phyloP scores from a whole-genome alignment of 495 filamentous ascomycete species.

The Xylaria palmicola region DNA sequence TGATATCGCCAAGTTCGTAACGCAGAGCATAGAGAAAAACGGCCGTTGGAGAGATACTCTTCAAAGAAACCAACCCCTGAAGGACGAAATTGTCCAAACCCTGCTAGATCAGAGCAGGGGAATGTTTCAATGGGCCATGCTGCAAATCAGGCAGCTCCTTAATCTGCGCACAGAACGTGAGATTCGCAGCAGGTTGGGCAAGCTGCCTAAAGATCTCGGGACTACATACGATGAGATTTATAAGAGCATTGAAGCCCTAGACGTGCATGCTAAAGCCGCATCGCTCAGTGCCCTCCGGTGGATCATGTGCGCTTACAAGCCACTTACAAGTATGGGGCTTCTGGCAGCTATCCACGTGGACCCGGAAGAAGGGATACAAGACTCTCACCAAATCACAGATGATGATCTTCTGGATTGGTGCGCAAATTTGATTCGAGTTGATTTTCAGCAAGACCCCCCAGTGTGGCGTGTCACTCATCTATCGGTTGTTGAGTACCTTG shows the following conservation, averaged over 20 bases:
- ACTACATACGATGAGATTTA: conserved; percentile 37
- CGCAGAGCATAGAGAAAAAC: not conserved
- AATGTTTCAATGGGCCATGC: conserved; percentile 37
- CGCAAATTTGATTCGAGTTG: conserved; percentile 18
- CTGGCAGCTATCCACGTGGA: conserved; percentile 15
- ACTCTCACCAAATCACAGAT: conserved; percentile 8
- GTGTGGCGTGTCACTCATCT: conserved; percentile 25
- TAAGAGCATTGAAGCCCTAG: conserved; percentile 19
- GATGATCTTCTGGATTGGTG: conserved; percentile 15
- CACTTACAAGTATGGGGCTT: conserved; percentile 22
- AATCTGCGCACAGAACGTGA: conserved; percentile 13
- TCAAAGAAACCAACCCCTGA: not conserved
- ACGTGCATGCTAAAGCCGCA: not conserved
- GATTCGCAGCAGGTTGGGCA: conserved; percentile 29
- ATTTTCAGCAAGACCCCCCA: conserved; percentile 1
- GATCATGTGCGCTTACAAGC: conserved; percentile 30
- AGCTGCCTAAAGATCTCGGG: conserved; percentile 30
- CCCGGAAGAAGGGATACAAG: conserved; percentile 2
- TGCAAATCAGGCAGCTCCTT: conserved; percentile 36
- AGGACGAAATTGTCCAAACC: conserved; percentile 16
- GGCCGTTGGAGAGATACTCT: not conserved
- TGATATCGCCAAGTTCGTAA: conserved; percentile 29
- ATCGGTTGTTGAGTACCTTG: conserved; percentile 24
- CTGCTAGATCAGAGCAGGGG: conserved; percentile 5
- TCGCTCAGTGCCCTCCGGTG: conserved; percentile 34